A percentile compares a stretch with the other conserved stretches of the same genome.
phyloP scores from a whole-genome alignment of 108 stramenopile genomes.

The Fistulifera pelliculosa region DNA sequence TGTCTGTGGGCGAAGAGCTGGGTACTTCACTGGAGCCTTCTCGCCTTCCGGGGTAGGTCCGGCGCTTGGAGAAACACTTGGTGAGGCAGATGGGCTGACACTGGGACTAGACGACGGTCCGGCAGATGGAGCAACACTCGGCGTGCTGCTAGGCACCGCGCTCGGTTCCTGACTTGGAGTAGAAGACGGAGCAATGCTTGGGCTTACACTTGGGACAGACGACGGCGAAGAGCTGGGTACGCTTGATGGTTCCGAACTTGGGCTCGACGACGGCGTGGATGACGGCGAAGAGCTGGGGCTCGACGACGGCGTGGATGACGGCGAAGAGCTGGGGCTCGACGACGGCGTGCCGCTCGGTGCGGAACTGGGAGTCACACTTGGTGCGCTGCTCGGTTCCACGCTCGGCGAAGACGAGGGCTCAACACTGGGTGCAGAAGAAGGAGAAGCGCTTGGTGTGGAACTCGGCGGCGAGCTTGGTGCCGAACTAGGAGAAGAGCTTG shows the following conservation, averaged over 20 bases:
- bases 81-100: background rate
- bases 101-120: no score
- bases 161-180: no score
- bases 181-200: no score
- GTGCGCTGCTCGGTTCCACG: background rate
- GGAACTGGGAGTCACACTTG: background rate
- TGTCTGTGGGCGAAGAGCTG: background rate
- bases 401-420: background rate
- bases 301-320: background rate
- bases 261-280: no score
- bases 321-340: background rate
- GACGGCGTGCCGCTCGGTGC: background rate
- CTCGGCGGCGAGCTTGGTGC: constrained; percentile 6
- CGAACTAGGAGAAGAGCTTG: constrained; percentile 1
- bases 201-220: no score
- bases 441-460: constrained; percentile 1
- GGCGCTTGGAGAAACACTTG: background rate
- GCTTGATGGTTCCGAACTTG: no score
- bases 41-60: background rate
- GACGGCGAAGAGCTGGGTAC: no score
- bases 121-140: no score
- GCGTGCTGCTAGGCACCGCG: no score
- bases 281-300: background rate
- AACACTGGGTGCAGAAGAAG: background rate
- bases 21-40: background rate